Conservation (phyloP, 352 stramenopile genomes). For the Globisporangium nodosum region DNA sequence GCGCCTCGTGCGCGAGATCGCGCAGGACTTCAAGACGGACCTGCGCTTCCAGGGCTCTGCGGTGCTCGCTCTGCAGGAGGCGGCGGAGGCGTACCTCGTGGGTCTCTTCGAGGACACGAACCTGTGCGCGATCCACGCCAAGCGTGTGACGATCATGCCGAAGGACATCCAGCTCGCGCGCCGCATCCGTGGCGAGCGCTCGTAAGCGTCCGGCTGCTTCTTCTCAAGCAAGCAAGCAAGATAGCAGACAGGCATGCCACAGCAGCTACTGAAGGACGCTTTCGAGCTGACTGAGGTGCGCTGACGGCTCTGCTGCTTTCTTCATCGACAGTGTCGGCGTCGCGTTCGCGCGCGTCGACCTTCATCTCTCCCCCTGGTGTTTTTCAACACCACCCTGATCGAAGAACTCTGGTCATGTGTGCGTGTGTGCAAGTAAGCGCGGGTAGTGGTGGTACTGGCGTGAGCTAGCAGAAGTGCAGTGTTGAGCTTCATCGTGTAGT, state of each 20-base stretch:
- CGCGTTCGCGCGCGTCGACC: constrained; percentile 3
- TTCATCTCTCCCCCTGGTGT: constrained; percentile 45
- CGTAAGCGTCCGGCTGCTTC: constrained; percentile 25
- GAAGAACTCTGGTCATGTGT: constrained; percentile 20
- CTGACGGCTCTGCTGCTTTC: neutral
- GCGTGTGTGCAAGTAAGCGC: neutral
- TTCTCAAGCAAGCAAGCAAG: no score
- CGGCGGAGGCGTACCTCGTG: constrained; percentile 92
- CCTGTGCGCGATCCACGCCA: constrained; percentile 93
- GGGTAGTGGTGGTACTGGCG: no score
- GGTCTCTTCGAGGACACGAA: constrained; percentile 95
- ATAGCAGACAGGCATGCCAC: no score
- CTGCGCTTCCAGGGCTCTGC: constrained; percentile 87
- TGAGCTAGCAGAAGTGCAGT: no score
- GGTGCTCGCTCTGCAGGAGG: constrained; percentile 84
- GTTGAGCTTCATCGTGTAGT: no score
- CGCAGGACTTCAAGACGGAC: constrained; percentile 86
- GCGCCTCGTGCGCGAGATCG: constrained; percentile 91
- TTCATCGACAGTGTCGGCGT: neutral
- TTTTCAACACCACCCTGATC: constrained; percentile 82
- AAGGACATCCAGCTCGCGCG: constrained; percentile 93
- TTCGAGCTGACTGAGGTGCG: neutral
- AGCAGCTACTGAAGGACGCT: neutral
- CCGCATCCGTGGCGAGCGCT: constrained; percentile 89
- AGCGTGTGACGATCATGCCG: constrained; percentile 93